Conservation (phyloP, 164 flowering plant genomes). For the Echeveria elegans region DNA sequence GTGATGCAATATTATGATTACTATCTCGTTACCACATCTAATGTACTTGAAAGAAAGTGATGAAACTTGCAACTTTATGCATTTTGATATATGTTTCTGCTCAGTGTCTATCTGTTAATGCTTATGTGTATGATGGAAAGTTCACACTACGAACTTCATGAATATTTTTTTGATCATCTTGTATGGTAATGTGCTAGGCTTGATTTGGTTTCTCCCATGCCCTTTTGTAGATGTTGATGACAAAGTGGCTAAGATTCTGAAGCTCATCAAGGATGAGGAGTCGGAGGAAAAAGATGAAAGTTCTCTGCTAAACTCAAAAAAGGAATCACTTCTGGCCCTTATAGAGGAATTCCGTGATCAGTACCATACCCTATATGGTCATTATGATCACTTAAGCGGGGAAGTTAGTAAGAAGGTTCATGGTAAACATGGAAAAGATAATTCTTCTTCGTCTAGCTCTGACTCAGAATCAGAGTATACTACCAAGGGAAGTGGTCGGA, state of each 20-base stretch:
- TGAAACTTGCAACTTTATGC: background rate
- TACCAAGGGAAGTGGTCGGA: conserved; percentile 18
- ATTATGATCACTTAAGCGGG: conserved; percentile 38
- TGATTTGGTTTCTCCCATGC: background rate
- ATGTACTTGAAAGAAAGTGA: background rate
- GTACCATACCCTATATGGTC: conserved; percentile 32
- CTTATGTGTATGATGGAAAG: too few species aligned
- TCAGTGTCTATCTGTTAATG: too few species aligned
- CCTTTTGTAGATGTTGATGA: conserved; percentile 36
- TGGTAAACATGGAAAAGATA: conserved; percentile 18
- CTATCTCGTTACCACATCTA: background rate
- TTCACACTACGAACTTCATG: too few species aligned
- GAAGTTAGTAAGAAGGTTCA: conserved; percentile 35
- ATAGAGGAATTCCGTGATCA: conserved; percentile 42
- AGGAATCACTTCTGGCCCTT: conserved; percentile 28
- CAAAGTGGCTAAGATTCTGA: conserved; percentile 37
- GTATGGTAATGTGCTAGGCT: background rate
- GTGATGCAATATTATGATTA: conserved; percentile 22
- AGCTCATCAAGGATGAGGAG: conserved; percentile 31
- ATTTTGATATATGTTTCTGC: background rate
- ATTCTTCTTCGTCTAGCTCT: conserved; percentile 31
- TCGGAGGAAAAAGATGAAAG: conserved; percentile 19
- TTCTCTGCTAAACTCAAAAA: conserved; percentile 17
- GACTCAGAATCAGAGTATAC: conserved; percentile 38
- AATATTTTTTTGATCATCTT: background rate